Evolutionary conservation across 2,329 filamentous ascomycete species (phyloP).

Genomic region (Penicillium rolfsii): DNA sequence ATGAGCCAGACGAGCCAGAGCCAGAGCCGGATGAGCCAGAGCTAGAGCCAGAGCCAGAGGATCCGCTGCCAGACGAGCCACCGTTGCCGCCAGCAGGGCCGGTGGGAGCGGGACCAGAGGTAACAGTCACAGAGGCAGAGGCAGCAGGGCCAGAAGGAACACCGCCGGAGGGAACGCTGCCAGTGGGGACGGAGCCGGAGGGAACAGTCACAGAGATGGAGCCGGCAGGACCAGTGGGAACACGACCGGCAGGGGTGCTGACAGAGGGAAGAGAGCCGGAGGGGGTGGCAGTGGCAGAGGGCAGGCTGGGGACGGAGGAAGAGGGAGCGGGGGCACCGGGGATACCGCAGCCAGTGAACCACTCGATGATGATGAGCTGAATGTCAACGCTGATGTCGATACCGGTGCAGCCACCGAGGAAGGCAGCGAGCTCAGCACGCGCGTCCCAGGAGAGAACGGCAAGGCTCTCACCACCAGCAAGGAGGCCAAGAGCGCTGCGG

Average conservation of each 20-base stretch:
- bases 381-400: slow-evolving; percentile 44
- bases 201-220: slow-evolving; percentile 17
- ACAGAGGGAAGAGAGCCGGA: slow-evolving; percentile 9
- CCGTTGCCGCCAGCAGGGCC: slow-evolving; percentile 5
- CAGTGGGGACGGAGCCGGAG: slow-evolving; percentile 7
- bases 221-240: slow-evolving; percentile 1
- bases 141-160: slow-evolving; percentile 4
- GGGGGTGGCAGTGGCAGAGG: slow-evolving; percentile 16
- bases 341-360: slow-evolving; percentile 39
- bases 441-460: slow-evolving; percentile 36
- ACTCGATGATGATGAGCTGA: slow-evolving; percentile 53
- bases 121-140: slow-evolving; percentile 16
- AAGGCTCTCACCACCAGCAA: slow-evolving; percentile 40
- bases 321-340: slow-evolving; percentile 27
- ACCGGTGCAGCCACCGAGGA: slow-evolving; percentile 37
- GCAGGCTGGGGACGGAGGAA: slow-evolving; percentile 26
- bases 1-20: no score
- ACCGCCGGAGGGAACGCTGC: slow-evolving; percentile 12
- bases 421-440: slow-evolving; percentile 42
- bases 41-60: slow-evolving; percentile 18
- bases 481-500: slow-evolving; percentile 36
- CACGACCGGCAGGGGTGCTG: neutral
- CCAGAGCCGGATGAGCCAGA: neutral
- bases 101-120: slow-evolving; percentile 10
- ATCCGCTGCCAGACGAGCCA: slow-evolving; percentile 15